Evolutionary conservation across 129 eudicot genomes (phyloP).

Genomic region (carrot (Daucus carota)): DNA sequence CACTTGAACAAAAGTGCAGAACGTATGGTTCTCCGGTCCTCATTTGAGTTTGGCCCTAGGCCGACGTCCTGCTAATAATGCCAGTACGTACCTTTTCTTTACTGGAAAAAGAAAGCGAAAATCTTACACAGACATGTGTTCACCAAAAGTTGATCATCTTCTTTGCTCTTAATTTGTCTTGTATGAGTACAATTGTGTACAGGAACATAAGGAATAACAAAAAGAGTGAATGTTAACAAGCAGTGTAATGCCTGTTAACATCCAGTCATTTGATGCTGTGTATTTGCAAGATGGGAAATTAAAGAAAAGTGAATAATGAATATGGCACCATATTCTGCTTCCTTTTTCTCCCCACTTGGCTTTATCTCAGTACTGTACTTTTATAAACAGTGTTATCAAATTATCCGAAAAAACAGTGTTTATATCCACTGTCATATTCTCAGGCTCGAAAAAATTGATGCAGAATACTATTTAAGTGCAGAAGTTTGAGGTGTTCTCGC

Average conservation of each 20-base stretch:
- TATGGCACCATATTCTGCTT: neutral
- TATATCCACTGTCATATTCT: neutral
- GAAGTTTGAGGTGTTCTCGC: too few species aligned
- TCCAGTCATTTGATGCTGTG: conserved; percentile 3
- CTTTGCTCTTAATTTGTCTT: neutral
- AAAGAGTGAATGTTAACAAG: conserved; percentile 4
- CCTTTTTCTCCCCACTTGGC: neutral
- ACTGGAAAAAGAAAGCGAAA: neutral
- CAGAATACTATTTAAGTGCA: too few species aligned
- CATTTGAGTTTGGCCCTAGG: too few species aligned
- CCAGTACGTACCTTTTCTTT: neutral
- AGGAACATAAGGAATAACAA: neutral
- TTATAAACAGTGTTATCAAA: neutral
- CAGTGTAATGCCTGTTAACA: neutral
- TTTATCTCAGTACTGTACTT: neutral
- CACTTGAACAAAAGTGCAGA: neutral
- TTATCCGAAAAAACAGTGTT: neutral
- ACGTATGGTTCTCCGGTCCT: neutral
- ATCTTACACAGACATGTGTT: neutral
- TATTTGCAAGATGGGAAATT: neutral
- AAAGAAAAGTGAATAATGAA: neutral
- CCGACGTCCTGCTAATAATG: neutral
- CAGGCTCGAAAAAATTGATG: too few species aligned
- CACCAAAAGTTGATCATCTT: neutral
- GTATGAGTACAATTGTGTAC: neutral